Evolutionary conservation across 768 basidiomycete genomes (phyloP), one percentile per base, ranked within the genome.

Genomic region (Clathrus columnatus): DNA sequence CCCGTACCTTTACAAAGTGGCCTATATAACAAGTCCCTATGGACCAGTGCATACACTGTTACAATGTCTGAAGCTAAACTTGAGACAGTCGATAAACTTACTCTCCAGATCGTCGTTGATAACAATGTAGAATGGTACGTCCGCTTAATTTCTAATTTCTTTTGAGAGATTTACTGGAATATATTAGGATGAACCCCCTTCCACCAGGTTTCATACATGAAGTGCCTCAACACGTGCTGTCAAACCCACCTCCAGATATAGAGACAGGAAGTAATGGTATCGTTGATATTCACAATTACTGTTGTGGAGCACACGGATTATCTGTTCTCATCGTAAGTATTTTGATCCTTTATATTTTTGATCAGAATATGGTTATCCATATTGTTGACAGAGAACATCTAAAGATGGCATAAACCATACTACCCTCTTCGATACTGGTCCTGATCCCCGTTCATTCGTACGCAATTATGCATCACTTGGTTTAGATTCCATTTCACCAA

Each of bases 341-440:
- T 7, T 49, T 24, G 8, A 24, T 51, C 44, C 45, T n/a, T 10
- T 26, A 27, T 42, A 46, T 20, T 16, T 21, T 26, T 29, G 42
- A 10, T 5, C 10, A 21, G 16, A n/a, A 7, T 26, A 17, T 41
- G 6, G 20, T 26, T 30, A 17, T 44, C 11, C 42, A 36, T 30
- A 32, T 11, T 16, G 16, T 32, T 63, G 83, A 82, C 78, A 85
- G 74, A 87, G 83, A 2, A 73, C 77, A 56, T 67, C 75, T 10
- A 61, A 72, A 21, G 81, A 70, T 20, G 66, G 73, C 42, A 53
- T 66, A 56, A 62, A 72, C 2, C 77, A 80, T 52, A 69, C 75
- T n/a, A 82, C 81, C 16, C 74, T 92, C 30, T 90, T 93, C 64
- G 91, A 93, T 69, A 84, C 87, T 16, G 91, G 91, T 0, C 91